Evolutionary conservation across 768 basidiomycete genomes (phyloP).

Genomic region (Mycena sanguinolenta): DNA sequence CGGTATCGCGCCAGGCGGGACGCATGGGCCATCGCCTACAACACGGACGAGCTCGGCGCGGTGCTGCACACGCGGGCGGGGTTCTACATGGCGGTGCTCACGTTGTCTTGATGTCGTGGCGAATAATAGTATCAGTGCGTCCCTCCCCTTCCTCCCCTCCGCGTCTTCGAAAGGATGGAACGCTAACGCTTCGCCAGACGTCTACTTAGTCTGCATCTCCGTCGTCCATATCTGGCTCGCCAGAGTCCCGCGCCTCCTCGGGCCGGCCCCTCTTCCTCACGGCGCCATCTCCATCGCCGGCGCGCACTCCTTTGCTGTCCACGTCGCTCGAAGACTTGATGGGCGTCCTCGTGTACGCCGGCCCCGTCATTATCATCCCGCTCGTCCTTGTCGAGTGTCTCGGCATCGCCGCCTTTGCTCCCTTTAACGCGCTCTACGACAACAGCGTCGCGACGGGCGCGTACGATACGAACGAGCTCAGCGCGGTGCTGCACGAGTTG

Average conservation of each 20-base stretch:
- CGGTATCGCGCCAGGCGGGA: not conserved
- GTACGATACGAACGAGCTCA: too few species aligned
- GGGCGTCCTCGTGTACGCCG: conserved; percentile 67
- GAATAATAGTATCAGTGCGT: conserved; percentile 69
- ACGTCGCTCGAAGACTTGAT: conserved; percentile 52
- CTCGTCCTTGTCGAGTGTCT: conserved; percentile 65
- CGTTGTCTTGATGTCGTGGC: conserved; percentile 60
- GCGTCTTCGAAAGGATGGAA: too few species aligned
- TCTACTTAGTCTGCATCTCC: conserved; percentile 60
- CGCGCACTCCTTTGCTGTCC: conserved; percentile 66
- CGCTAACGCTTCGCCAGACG: conserved; percentile 49
- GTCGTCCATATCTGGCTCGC: conserved; percentile 56
- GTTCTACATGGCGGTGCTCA: too few species aligned
- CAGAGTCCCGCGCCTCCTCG: too few species aligned
- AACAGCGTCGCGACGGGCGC: too few species aligned
- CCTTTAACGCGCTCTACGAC: too few species aligned
- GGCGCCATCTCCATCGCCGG: conserved; percentile 60
- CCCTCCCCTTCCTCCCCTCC: conserved; percentile 59
- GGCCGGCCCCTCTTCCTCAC: conserved; percentile 57
- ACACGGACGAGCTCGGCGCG: conserved; percentile 56
- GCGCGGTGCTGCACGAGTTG: too few species aligned
- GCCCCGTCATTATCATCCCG: conserved; percentile 64
- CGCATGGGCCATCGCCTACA: conserved; percentile 53
- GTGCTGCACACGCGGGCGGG: too few species aligned
- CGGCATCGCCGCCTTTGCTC: too few species aligned